Conservation (phyloP, 2,329 filamentous ascomycete genomes). For the Sarocladiaceae sp. region DNA sequence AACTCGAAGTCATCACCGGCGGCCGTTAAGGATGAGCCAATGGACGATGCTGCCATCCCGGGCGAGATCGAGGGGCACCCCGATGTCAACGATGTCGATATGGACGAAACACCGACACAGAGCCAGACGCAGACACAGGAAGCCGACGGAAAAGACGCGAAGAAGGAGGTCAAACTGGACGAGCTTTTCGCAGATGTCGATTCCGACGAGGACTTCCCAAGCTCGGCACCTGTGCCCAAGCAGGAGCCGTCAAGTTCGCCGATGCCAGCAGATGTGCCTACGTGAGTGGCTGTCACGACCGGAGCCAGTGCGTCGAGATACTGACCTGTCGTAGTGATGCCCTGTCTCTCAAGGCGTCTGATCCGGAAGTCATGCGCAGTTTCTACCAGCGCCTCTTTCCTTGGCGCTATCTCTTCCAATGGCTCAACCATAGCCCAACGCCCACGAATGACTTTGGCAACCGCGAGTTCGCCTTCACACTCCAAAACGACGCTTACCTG, state of each 20-base stretch:
- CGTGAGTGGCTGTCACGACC: conserved; percentile 27
- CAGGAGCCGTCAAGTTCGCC: conserved; percentile 33
- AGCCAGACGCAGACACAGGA: conserved; percentile 17
- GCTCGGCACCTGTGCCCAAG: conserved; percentile 34
- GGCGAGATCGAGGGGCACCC: conserved; percentile 23
- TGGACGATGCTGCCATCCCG: conserved; percentile 23
- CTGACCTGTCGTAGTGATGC: conserved; percentile 21
- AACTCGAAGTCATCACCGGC: conserved; percentile 21
- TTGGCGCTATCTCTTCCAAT: conserved; percentile 91
- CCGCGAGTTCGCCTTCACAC: conserved; percentile 91
- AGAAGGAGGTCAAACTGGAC: conserved; percentile 47
- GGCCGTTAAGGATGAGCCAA: conserved; percentile 26
- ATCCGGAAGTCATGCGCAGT: conserved; percentile 80
- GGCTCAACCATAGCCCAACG: conserved; percentile 88
- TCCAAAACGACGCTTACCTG: conserved; percentile 87
- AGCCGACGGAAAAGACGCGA: conserved; percentile 17
- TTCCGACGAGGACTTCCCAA: conserved; percentile 56
- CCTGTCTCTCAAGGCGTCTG: conserved; percentile 46
- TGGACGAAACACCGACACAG: conserved; percentile 33
- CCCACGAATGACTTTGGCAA: conserved; percentile 85
- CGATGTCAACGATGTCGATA: conserved; percentile 25
- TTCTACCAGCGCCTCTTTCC: conserved; percentile 97
- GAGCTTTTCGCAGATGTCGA: conserved; percentile 53
- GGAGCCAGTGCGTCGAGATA: neutral
- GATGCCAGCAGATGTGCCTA: conserved; percentile 31